phyloP scores from a whole-genome alignment of 257 asterid genomes.

The Vinca minor region DNA sequence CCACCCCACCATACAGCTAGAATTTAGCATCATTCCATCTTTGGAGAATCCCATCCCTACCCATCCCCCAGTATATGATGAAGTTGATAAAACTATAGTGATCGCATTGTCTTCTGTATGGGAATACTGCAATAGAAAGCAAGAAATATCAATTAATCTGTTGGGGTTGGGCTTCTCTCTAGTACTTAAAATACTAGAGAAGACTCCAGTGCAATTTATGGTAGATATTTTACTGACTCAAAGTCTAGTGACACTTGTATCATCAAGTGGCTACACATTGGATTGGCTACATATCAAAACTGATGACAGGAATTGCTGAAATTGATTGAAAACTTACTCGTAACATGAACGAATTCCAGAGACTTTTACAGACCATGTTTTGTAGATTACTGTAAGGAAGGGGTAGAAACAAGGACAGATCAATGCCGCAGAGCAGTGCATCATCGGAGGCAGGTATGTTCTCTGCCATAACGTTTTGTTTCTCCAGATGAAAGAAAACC shows the following conservation, averaged over 20 bases:
- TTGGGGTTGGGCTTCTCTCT: too few species aligned
- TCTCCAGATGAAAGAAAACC: constrained; percentile 15
- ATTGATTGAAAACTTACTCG: constrained; percentile 40
- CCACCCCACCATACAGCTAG: constrained; percentile 96
- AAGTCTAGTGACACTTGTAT: too few species aligned
- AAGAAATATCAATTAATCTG: neutral
- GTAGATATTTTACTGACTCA: too few species aligned
- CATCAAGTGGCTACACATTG: too few species aligned
- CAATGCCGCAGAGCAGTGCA: constrained; percentile 39
- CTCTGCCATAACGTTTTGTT: constrained; percentile 13
- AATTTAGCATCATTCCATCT: constrained; percentile 78
- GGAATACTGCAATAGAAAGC: constrained; percentile 49
- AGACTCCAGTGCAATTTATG: too few species aligned
- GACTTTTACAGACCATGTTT: constrained; percentile 66
- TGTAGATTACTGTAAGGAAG: constrained; percentile 62
- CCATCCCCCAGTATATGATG: constrained; percentile 84
- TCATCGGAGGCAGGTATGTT: constrained; percentile 19
- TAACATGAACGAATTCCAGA: constrained; percentile 75
- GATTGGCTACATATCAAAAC: too few species aligned
- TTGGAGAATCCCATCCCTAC: constrained; percentile 87
- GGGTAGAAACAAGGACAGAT: constrained; percentile 65
- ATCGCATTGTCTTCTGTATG: constrained; percentile 48
- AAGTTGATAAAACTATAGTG: constrained; percentile 64
- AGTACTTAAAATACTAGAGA: too few species aligned
- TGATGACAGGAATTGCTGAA: neutral